Conservation (phyloP, 805 yeast genomes). For the Wickerhamomyces strasburgensis region DNA sequence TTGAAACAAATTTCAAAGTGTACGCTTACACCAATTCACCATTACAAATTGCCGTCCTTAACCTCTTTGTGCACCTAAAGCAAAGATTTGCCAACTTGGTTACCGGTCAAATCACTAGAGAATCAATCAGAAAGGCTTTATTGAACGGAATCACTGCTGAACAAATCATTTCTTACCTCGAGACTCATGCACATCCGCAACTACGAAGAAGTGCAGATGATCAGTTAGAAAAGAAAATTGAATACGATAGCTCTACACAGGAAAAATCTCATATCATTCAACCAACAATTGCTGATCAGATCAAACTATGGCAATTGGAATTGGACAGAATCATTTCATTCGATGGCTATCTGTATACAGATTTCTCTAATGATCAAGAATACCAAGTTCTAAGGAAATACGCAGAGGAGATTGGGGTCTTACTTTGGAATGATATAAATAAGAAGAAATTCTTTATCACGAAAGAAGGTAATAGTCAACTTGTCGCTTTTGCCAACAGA, state of each 20-base stretch:
- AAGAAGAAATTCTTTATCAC: constrained; percentile 80
- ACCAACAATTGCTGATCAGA: constrained; percentile 96
- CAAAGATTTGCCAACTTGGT: constrained; percentile 89
- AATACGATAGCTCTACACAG: constrained; percentile 44
- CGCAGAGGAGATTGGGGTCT: constrained; percentile 87
- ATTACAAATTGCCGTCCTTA: constrained; percentile 86
- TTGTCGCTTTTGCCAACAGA: constrained; percentile 86
- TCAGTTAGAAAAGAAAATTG: constrained; percentile 58
- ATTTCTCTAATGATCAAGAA: constrained; percentile 73
- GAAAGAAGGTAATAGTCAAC: constrained; percentile 78
- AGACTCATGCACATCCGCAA: constrained; percentile 91
- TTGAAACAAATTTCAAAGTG: constrained; percentile 90
- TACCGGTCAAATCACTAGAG: constrained; percentile 88
- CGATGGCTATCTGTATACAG: constrained; percentile 84
- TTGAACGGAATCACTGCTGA: constrained; percentile 90
- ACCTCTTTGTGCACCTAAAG: constrained; percentile 79
- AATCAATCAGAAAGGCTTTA: constrained; percentile 80
- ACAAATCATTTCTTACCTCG: constrained; percentile 84
- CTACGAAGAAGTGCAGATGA: constrained; percentile 75
- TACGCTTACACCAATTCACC: constrained; percentile 95
- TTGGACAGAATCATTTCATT: constrained; percentile 84
- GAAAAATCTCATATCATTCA: constrained; percentile 66
- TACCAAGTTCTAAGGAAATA: constrained; percentile 66
- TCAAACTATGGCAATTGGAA: constrained; percentile 93
- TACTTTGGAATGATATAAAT: constrained; percentile 76